These are phyloP conservation scores for Domatiomyces catenatus DNA, from an alignment of 2,329 filamentous ascomycete species.

Conservation along the genomic window DNA sequence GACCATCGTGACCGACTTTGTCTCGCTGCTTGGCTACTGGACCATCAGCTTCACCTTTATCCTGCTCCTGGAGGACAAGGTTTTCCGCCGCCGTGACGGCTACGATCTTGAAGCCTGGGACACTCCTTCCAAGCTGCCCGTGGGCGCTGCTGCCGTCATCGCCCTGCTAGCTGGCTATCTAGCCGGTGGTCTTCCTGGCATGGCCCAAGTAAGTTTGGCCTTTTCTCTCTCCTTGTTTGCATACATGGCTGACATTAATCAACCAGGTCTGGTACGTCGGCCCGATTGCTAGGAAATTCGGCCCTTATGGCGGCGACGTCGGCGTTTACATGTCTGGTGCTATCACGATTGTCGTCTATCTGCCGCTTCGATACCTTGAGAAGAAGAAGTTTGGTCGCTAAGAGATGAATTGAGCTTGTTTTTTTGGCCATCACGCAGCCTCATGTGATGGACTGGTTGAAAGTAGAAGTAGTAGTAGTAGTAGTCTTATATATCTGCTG, in stretches of 20 bases:
- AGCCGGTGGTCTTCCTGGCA: conserved; percentile 52
- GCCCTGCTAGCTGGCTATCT: conserved; percentile 22
- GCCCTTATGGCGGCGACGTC: conserved; percentile 37
- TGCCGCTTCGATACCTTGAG: conserved; percentile 38
- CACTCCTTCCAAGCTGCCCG: conserved; percentile 26
- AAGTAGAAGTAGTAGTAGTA: too few relatives aligned
- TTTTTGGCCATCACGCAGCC: too few relatives aligned
- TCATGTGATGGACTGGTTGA: too few relatives aligned
- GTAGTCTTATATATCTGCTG: too few relatives aligned
- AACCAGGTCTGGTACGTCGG: conserved; percentile 42
- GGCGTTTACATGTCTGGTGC: conserved; percentile 50
- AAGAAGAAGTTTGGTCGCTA: conserved; percentile 25
- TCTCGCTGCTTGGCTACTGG: conserved; percentile 34
- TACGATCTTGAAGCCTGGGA: conserved; percentile 35
- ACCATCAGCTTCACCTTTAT: conserved; percentile 32
- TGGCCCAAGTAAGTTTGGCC: conserved; percentile 42
- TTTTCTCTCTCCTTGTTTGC: conserved; percentile 18
- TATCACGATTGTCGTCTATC: conserved; percentile 42
- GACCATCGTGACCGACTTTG: conserved; percentile 31
- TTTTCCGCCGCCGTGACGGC: conserved; percentile 27
- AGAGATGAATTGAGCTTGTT: not conserved
- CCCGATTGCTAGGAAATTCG: conserved; percentile 45
- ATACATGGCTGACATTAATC: conserved; percentile 55
- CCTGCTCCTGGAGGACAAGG: conserved; percentile 30
- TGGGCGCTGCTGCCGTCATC: conserved; percentile 20